Evolutionary conservation across 2,329 filamentous ascomycete species (phyloP).

Genomic region (Fusarium anguioides): DNA sequence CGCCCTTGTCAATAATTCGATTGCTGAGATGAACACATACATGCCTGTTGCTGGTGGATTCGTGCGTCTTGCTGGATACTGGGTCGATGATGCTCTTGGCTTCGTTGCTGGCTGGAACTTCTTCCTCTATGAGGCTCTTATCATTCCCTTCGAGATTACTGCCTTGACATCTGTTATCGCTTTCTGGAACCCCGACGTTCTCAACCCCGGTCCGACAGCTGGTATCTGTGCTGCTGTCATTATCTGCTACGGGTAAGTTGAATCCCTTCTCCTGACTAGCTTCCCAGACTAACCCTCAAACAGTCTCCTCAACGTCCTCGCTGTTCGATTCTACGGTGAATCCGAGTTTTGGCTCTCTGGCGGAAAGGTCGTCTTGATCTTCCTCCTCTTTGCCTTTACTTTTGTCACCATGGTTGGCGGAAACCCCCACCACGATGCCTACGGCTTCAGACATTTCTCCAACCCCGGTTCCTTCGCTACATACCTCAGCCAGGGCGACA

Average conservation of each 20-base stretch:
- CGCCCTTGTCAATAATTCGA: conserved; percentile 34
- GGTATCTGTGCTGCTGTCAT: conserved; percentile 59
- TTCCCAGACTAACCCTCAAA: not conserved
- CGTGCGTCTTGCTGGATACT: conserved; percentile 31
- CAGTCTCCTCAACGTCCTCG: conserved; percentile 54
- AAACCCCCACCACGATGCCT: conserved; percentile 64
- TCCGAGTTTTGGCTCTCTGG: conserved; percentile 59
- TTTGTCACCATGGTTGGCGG: conserved; percentile 71
- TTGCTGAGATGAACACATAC: conserved; percentile 37
- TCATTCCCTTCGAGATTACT: conserved; percentile 64
- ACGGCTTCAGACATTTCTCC: conserved; percentile 76
- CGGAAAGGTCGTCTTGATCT: conserved; percentile 54
- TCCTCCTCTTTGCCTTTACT: conserved; percentile 66
- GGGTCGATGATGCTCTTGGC: conserved; percentile 33
- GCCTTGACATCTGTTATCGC: conserved; percentile 61
- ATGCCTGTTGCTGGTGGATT: conserved; percentile 36
- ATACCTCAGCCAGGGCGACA: conserved; percentile 65
- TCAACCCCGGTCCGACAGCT: conserved; percentile 50
- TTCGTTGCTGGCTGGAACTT: conserved; percentile 38
- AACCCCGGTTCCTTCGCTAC: conserved; percentile 65
- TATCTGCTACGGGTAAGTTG: conserved; percentile 51
- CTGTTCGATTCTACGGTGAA: conserved; percentile 57
- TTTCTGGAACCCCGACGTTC: conserved; percentile 59
- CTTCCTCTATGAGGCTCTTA: conserved; percentile 56
- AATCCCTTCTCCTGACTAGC: too few species aligned